Evolutionary conservation across 2,329 filamentous ascomycete genomes (phyloP).

Genomic region (Fusarium sp.): DNA sequence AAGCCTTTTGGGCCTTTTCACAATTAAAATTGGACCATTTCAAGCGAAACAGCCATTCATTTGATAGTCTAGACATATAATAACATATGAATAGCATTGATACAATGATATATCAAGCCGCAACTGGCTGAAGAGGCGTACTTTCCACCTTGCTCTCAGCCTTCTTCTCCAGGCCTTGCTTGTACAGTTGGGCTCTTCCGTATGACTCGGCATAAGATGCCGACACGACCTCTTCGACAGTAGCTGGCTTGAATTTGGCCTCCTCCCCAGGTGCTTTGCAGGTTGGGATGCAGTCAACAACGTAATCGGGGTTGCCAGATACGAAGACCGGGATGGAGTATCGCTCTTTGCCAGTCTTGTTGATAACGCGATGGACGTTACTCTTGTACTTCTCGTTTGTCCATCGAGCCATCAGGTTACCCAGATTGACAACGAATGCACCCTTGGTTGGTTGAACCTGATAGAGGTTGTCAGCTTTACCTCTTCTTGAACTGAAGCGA

Average conservation of each 20-base stretch:
- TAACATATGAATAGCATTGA: not conserved
- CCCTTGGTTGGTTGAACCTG: slow-evolving; percentile 3
- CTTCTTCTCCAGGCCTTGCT: slow-evolving; percentile 41
- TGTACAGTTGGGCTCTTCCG: slow-evolving; percentile 46
- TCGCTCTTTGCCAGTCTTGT: slow-evolving; percentile 59
- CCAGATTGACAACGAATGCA: slow-evolving; percentile 63
- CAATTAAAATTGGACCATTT: no score
- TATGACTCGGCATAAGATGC: slow-evolving; percentile 50
- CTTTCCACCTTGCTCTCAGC: not conserved
- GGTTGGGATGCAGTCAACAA: not conserved
- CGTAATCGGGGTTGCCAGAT: slow-evolving; percentile 54
- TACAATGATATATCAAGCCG: not conserved
- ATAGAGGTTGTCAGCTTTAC: not conserved
- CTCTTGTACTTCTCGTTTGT: slow-evolving; percentile 64
- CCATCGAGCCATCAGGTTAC: slow-evolving; percentile 61
- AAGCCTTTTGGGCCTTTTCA: no score
- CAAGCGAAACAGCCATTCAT: no score
- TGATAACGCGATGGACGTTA: slow-evolving; percentile 66
- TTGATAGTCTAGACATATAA: not conserved
- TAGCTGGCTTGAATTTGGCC: slow-evolving; percentile 46
- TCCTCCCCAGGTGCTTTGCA: not conserved
- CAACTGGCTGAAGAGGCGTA: not conserved
- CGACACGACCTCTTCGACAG: slow-evolving; percentile 48
- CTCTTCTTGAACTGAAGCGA: accelerated
- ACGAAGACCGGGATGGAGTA: slow-evolving; percentile 69